Conservation (phyloP, 345 rosid genomes). For the Eucalyptus coolabah region DNA sequence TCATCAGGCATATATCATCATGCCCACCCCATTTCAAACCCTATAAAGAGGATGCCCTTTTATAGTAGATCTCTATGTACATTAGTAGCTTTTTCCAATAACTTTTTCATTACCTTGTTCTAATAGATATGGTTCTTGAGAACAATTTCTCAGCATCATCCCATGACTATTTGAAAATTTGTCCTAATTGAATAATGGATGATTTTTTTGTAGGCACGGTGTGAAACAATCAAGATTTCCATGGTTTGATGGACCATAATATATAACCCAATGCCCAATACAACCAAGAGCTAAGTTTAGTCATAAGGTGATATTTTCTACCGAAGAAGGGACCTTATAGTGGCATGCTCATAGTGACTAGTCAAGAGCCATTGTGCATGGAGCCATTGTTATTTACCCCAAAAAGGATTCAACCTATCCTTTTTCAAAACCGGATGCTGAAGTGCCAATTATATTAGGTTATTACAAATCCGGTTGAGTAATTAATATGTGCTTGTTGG, state of each 20-base stretch:
- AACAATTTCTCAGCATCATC: background rate
- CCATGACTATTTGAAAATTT: background rate
- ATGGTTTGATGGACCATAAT: constrained; percentile 39
- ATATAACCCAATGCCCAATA: constrained; percentile 26
- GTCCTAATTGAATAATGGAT: background rate
- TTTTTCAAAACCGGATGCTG: constrained; percentile 2
- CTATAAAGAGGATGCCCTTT: background rate
- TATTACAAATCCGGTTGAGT: background rate
- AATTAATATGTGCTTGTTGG: background rate
- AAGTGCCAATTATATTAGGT: constrained; percentile 24
- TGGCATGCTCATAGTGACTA: constrained; percentile 15
- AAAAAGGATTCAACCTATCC: constrained; percentile 9
- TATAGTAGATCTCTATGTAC: background rate
- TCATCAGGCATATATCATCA: background rate
- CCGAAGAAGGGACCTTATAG: constrained; percentile 16
- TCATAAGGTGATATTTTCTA: constrained; percentile 11
- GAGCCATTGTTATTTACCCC: constrained; percentile 20
- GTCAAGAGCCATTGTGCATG: constrained; percentile 20
- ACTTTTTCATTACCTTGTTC: background rate
- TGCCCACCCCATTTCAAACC: background rate
- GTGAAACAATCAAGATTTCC: constrained; percentile 22
- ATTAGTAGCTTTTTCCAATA: background rate
- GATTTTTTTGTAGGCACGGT: constrained; percentile 15
- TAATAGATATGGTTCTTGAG: background rate
- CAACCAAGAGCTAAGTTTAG: constrained; percentile 4